These are phyloP conservation scores for Trichosporon sp. DNA, from an alignment of 1,284 basidiomycete species.

Conservation along the genomic window DNA sequence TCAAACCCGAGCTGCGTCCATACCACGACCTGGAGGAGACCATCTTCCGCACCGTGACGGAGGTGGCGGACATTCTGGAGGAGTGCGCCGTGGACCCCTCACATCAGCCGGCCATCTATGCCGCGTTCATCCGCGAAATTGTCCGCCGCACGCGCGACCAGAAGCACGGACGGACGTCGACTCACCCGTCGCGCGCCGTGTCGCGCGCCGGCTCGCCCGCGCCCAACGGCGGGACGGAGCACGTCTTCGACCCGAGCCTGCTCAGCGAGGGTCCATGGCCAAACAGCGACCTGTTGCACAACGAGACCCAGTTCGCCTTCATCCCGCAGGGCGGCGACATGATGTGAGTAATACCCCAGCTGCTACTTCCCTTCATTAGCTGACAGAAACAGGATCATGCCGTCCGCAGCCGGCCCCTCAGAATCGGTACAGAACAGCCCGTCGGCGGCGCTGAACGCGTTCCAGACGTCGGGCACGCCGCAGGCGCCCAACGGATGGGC, in stretches of 20 bases:
- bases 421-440: constrained; percentile 49
- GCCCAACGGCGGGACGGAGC: constrained; percentile 24
- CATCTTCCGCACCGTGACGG: constrained; percentile 59
- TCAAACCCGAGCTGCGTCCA: constrained; percentile 54
- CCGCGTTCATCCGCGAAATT: constrained; percentile 76
- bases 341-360: constrained; percentile 42
- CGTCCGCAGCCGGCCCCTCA: constrained; percentile 51
- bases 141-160: constrained; percentile 57
- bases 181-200: constrained; percentile 30
- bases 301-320: constrained; percentile 49
- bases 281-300: constrained; percentile 38
- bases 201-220: constrained; percentile 28
- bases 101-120: constrained; percentile 85
- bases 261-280: constrained; percentile 44
- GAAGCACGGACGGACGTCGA: constrained; percentile 29
- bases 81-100: constrained; percentile 69
- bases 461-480: constrained; percentile 32
- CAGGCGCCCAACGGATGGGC: constrained; percentile 46
- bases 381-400: constrained; percentile 41
- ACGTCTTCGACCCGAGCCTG: constrained; percentile 47
- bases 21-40: constrained; percentile 49
- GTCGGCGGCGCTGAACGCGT: constrained; percentile 27
- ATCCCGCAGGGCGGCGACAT: constrained; percentile 55
- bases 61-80: constrained; percentile 78
- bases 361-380: background rate